Base-by-base conservation (phyloP, 176 grass and related monocot species). In the Eleusine coracana region DNA sequence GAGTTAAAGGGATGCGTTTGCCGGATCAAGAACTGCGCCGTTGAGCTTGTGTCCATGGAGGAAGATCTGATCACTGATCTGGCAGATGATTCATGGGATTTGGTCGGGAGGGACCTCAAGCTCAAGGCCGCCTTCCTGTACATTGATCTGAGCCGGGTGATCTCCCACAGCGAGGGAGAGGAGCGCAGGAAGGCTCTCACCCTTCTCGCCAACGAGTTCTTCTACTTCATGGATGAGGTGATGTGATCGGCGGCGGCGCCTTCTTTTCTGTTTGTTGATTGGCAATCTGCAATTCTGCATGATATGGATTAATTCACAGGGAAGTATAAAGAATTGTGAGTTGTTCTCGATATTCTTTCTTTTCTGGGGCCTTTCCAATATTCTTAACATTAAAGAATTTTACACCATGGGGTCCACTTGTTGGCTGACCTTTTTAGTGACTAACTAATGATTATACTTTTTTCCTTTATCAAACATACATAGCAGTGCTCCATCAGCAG, bases 91-190 rank as follows among this genome's bases (percentile, higher is more conserved):
- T 68, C 54, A 3, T 87, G 80, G 91, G 88, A 93, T 74, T 54
- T 97, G 70, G 80, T 89, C 70, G 76, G 79, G 61, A 93, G 86
- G 69, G 91, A 97, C 42, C 81, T 97, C 40, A 76, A 79, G 38
- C 86, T 97, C 29, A 97, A 97, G 76, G 75, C 82, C 36, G 88
- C 86, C 66, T 97, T 97, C 77, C 71, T 97, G 78, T 91, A 83
- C 75, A 89, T 92, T 87, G 94, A 97, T 87, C 91, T 97, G 80
- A 91, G 74, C 75, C 91, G 88, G 4, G 77, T 93, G 38, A 91
- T 97, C 72, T 64, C 90, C 60, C 50, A 40, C 21, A 76, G n/a
- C 15, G 68, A 83, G 13, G 75, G 79, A 12, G 80, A 89, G 45
- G 88, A 87, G 37, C 86, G 79, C 48, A 93, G 77, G 89, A 70